A percentile compares a stretch with the other conserved stretches of the same genome.
These are phyloP conservation scores for Coemansia sp. DNA, from an alignment of 192 early-diverging fungal genomes.

Conservation along the genomic window DNA sequence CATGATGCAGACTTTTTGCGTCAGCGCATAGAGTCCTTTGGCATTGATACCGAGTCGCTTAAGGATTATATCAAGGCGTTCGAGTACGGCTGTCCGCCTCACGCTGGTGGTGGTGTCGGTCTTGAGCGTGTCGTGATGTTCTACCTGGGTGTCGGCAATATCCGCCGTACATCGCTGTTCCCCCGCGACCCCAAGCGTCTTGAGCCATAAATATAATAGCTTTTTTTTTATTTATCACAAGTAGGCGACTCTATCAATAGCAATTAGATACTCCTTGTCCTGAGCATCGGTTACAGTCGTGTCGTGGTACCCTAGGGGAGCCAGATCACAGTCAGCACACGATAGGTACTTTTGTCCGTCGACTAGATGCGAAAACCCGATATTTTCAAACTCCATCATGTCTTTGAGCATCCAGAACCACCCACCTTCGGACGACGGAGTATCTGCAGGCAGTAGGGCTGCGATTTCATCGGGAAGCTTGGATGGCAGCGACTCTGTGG, in stretches of 20 bases:
- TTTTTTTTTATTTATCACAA: slow-evolving; percentile 9
- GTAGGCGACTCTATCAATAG: slow-evolving; percentile 61
- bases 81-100: slow-evolving; percentile 94
- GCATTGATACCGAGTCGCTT: slow-evolving; percentile 76
- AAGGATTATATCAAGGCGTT: slow-evolving; percentile 93
- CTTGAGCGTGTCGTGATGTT: slow-evolving; percentile 97
- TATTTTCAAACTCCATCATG: slow-evolving; percentile 78
- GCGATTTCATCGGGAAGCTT: slow-evolving; percentile 9
- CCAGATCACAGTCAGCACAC: slow-evolving; percentile 74
- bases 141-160: slow-evolving; percentile 92
- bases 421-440: neutral
- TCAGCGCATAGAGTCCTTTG: slow-evolving; percentile 74
- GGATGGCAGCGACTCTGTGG: neutral
- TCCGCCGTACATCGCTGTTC: slow-evolving; percentile 89
- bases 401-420: slow-evolving; percentile 60
- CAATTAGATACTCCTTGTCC: slow-evolving; percentile 61
- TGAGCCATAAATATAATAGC: slow-evolving; percentile 60
- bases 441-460: neutral
- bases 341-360: slow-evolving; percentile 63
- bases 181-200: slow-evolving; percentile 96
- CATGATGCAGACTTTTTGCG: slow-evolving; percentile 83
- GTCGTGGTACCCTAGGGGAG: slow-evolving; percentile 70
- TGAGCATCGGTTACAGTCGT: slow-evolving; percentile 8
- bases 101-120: slow-evolving; percentile 96
- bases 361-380: slow-evolving; percentile 64